Base-by-base conservation (phyloP, 2,329 filamentous ascomycete genomes). In the Bipolaris victoriae region DNA sequence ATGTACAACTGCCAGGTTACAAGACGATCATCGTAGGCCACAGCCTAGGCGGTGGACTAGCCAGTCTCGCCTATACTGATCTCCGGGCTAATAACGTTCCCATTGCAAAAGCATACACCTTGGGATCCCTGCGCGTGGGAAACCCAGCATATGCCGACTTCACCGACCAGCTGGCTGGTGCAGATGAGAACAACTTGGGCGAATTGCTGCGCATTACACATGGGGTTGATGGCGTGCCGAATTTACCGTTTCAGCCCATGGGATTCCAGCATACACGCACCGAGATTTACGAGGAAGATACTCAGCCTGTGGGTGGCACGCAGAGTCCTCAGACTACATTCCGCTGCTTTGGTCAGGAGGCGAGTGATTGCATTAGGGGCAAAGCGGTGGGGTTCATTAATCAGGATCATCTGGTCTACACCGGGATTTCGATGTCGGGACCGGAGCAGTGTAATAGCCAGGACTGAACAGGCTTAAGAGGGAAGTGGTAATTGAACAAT, bases 121-220 rank as follows among this genome's bases (percentile, higher is more conserved):
- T 64, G 55, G 88, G 88, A 59, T 80, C 84, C 6, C 88, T 88
- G 3, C 86, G 87, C 37, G 81, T 87, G 15, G 88, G 86, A 62
- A 88, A 88, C 76, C 65, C 67, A 2, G 78, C 72, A 16, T 82
- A 88, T 60, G 82, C 81, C 51, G 69, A 78, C 58, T 87, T 81
- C 69, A 61, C 50, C 3, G 60, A 64, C 22, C 20, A 22, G 10
- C 78, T 90, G 60, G 81, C 81, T 13, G 57, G 62, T 7, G 62
- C 62, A 0, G 52, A 45, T 6, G 64, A 67, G 49, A 84, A 86
- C 69, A 53, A 76, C 2, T 83, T 85, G 1, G 75, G 78, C 58
- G 72, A 70, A 50, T 80, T 86, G 66, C 87, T 82, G 76, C 86
- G 89, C 62, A 78, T 90, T 55, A 90, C 89, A 1, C 88, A 91